Evolutionary conservation across 306 rosid genomes (phyloP).

Genomic region (Canavalia gladiata): DNA sequence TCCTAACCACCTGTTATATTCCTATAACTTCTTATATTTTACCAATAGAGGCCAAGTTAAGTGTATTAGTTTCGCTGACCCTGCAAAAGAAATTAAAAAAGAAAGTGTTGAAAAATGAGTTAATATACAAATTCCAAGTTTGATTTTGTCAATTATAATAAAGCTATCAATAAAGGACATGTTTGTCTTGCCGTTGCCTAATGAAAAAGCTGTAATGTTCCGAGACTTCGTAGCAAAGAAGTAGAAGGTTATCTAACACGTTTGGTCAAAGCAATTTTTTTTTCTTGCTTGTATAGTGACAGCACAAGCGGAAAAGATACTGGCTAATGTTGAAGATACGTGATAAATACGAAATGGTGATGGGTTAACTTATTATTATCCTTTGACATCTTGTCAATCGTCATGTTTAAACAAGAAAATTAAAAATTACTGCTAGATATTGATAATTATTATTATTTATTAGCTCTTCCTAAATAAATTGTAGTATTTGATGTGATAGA

Average conservation of each 20-base stretch:
- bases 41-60: slow-evolving; percentile 27
- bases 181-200: slow-evolving; percentile 42
- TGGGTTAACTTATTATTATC: not conserved
- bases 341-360: slow-evolving; percentile 28
- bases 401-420: not conserved
- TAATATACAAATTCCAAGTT: slow-evolving; percentile 27
- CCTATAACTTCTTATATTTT: not conserved
- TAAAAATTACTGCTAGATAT: not conserved
- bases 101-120: slow-evolving; percentile 13
- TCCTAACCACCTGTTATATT: slow-evolving; percentile 42
- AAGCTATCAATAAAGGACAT: slow-evolving; percentile 27
- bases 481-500: too few species aligned
- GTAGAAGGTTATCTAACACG: slow-evolving; percentile 27
- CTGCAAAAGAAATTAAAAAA: slow-evolving; percentile 2
- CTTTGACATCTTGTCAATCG: not conserved
- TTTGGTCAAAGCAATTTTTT: slow-evolving; percentile 24
- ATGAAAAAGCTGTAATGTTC: slow-evolving; percentile 46
- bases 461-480: too few species aligned
- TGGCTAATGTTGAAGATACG: not conserved
- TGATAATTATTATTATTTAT: not conserved
- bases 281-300: slow-evolving; percentile 13
- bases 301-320: not conserved
- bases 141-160: slow-evolving; percentile 44
- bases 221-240: slow-evolving; percentile 43
- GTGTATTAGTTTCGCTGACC: slow-evolving; percentile 42